These are phyloP conservation scores for Salvia splendens DNA, from an alignment of 257 asterid genomes.

Conservation along the genomic window DNA sequence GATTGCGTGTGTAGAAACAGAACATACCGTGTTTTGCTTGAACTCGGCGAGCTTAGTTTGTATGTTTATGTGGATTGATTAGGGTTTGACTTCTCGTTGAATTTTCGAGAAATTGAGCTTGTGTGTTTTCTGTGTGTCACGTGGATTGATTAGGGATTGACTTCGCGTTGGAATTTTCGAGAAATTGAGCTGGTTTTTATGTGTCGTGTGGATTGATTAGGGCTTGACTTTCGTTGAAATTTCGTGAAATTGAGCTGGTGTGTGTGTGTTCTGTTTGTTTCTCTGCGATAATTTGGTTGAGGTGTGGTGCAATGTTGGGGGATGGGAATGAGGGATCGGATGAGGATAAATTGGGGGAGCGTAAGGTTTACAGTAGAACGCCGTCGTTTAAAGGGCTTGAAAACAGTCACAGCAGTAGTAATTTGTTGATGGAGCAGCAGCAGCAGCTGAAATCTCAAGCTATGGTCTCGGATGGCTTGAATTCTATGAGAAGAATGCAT, in stretches of 20 bases:
- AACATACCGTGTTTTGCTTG: not conserved
- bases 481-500: conserved; percentile 33
- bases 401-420: conserved; percentile 39
- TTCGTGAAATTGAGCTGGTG: conserved; percentile 9
- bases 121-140: no score
- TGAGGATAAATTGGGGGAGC: conserved; percentile 49
- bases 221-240: not conserved
- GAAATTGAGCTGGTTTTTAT: no score
- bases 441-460: conserved; percentile 40
- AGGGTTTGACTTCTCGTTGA: no score
- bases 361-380: conserved; percentile 68
- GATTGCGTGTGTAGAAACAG: not conserved
- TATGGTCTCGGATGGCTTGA: conserved; percentile 46
- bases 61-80: no score
- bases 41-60: conserved; percentile 4
- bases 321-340: conserved; percentile 65
- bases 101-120: no score
- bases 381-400: conserved; percentile 60
- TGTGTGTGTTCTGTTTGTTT: conserved; percentile 19
- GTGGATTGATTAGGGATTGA: no score
- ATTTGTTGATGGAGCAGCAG: conserved; percentile 40
- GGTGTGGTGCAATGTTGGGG: conserved; percentile 28
- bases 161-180: no score
- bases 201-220: not conserved
- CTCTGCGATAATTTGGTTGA: conserved; percentile 25